Percentiles rank a stretch among this genome's conserved stretches.
phyloP scores from a whole-genome alignment of 2,329 filamentous ascomycete species.

The Ophiostoma novo-ulmi region DNA sequence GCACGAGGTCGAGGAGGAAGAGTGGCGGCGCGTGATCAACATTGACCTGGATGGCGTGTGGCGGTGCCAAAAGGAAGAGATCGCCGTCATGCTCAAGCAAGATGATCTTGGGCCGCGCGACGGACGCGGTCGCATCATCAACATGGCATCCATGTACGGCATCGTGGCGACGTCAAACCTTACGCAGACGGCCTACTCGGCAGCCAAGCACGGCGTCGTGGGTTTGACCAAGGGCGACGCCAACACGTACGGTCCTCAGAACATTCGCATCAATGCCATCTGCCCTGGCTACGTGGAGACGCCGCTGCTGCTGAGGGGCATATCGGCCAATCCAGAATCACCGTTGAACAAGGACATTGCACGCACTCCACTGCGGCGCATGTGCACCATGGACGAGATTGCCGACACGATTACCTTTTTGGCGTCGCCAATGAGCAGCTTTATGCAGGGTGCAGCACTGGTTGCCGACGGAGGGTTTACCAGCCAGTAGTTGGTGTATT shows the following conservation, averaged over 20 bases:
- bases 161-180: conserved; percentile 38
- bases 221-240: conserved; percentile 52
- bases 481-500: conserved; percentile 11
- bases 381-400: conserved; percentile 48
- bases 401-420: conserved; percentile 49
- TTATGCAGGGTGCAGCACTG: conserved; percentile 45
- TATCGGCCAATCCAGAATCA: conserved; percentile 33
- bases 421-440: conserved; percentile 49
- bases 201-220: conserved; percentile 51
- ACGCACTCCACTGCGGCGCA: conserved; percentile 44
- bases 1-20: conserved; percentile 42
- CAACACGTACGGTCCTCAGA: conserved; percentile 45
- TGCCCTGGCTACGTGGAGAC: conserved; percentile 41
- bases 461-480: conserved; percentile 45
- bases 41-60: conserved; percentile 54
- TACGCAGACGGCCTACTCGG: conserved; percentile 44
- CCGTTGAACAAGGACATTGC: conserved; percentile 35
- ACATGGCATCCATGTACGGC: conserved; percentile 50
- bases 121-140: conserved; percentile 50
- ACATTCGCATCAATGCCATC: conserved; percentile 57
- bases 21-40: conserved; percentile 48
- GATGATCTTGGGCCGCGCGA: conserved; percentile 37
- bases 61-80: conserved; percentile 51
- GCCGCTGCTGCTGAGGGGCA: conserved; percentile 29
- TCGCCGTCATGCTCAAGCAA: conserved; percentile 48